phyloP scores from a whole-genome alignment of 2,329 filamentous ascomycete species.

The Alternaria sp. region DNA sequence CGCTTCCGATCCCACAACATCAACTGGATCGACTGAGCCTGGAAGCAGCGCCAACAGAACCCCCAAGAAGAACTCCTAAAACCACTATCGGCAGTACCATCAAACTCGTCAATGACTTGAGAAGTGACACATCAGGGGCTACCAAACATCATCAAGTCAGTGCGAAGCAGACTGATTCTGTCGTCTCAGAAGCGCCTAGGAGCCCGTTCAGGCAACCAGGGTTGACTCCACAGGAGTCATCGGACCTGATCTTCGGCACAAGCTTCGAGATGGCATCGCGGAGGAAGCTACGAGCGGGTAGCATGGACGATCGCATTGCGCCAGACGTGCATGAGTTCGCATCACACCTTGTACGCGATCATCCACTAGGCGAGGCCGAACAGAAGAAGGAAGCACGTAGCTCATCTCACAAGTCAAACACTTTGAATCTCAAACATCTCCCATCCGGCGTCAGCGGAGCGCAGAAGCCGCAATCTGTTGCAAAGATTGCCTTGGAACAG shows the following conservation, averaged over 20 bases:
- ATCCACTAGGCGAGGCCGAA: not conserved
- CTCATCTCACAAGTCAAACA: not conserved
- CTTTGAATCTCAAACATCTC: not conserved
- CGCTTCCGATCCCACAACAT: not conserved
- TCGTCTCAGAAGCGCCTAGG: not conserved
- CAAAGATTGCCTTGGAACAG: not conserved
- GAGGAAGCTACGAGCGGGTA: constrained; percentile 1
- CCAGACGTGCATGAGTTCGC: constrained; percentile 7
- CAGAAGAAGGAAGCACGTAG: not conserved
- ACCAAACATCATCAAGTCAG: no score
- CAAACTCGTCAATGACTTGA: not conserved
- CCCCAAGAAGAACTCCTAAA: not conserved
- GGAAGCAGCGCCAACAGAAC: not conserved
- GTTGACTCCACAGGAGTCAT: constrained; percentile 12
- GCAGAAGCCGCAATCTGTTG: not conserved
- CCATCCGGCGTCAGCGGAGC: not conserved
- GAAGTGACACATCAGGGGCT: not conserved
- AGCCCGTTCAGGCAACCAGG: constrained; percentile 16
- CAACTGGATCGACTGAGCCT: not conserved
- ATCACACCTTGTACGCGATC: not conserved
- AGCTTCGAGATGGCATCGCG: not conserved
- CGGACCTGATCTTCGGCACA: constrained; percentile 11
- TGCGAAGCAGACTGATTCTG: not conserved
- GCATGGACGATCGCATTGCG: constrained; percentile 1
- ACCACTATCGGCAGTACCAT: not conserved